Percentiles rank a stretch among this genome's conserved stretches.
Evolutionary conservation across 1,284 basidiomycete genomes (phyloP).

Genomic region (Naganishia sp.): DNA sequence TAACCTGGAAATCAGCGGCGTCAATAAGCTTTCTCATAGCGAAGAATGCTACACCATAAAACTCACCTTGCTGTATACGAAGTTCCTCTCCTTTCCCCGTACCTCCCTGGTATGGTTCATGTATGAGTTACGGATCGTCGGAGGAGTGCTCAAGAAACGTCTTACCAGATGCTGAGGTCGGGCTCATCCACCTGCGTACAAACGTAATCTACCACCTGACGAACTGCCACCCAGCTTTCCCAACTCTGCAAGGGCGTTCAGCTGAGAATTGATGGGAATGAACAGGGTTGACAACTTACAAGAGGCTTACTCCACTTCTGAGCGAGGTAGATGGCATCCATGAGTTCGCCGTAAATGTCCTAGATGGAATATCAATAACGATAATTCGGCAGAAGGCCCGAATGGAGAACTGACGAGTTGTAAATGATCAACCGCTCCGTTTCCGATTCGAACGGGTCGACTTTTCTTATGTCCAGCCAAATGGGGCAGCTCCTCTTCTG

Average conservation of each 20-base stretch:
- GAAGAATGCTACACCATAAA: neutral
- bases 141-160: neutral
- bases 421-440: conserved; percentile 84
- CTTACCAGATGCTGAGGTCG: conserved; percentile 68
- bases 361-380: conserved; percentile 43
- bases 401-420: conserved; percentile 64
- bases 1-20: conserved; percentile 59
- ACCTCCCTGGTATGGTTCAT: conserved; percentile 66
- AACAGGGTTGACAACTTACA: conserved; percentile 46
- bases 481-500: conserved; percentile 78
- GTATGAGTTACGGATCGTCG: too few relatives aligned
- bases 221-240: conserved; percentile 67
- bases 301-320: conserved; percentile 68
- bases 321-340: conserved; percentile 92
- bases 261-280: neutral
- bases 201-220: conserved; percentile 55
- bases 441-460: conserved; percentile 68
- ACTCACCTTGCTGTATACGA: conserved; percentile 78
- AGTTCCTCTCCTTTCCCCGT: conserved; percentile 75
- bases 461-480: conserved; percentile 79
- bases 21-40: conserved; percentile 35
- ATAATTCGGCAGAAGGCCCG: neutral
- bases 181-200: conserved; percentile 44
- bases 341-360: conserved; percentile 86
- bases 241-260: conserved; percentile 53